These are phyloP conservation scores for Escovopsis sp. DNA, from an alignment of 2,329 filamentous ascomycete genomes.

Conservation along the genomic window DNA sequence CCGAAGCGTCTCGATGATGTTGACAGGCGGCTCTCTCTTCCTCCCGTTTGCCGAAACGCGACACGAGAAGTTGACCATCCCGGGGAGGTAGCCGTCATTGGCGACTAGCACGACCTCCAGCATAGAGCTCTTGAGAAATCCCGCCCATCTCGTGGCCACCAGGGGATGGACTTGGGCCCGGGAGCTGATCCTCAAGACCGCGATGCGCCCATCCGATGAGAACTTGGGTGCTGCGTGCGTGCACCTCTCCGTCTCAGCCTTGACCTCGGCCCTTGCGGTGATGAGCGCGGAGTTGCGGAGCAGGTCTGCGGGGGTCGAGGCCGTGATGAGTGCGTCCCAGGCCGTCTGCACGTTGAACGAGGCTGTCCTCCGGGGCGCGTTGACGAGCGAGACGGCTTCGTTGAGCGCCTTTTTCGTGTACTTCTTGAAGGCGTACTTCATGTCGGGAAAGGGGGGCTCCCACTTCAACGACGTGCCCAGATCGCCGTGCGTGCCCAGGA, in stretches of 20 bases:
- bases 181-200: conserved; percentile 46
- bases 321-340: conserved; percentile 39
- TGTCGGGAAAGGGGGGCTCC: conserved; percentile 51
- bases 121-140: conserved; percentile 40
- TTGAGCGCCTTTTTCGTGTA: conserved; percentile 49
- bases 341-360: conserved; percentile 44
- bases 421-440: conserved; percentile 42
- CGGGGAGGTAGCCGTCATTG: conserved; percentile 49
- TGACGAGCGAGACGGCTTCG: conserved; percentile 47
- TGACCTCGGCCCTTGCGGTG: conserved; percentile 41
- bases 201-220: conserved; percentile 45
- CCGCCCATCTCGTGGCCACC: conserved; percentile 53
- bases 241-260: conserved; percentile 34
- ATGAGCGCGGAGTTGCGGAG: conserved; percentile 32
- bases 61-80: conserved; percentile 53
- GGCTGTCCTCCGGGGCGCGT: conserved; percentile 49
- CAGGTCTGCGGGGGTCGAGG: conserved; percentile 35
- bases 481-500: conserved; percentile 52
- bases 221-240: conserved; percentile 50
- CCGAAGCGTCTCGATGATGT: conserved; percentile 46
- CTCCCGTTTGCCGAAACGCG: conserved; percentile 43
- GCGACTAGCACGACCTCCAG: conserved; percentile 52
- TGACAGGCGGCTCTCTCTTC: conserved; percentile 37
- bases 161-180: conserved; percentile 50
- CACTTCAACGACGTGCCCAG: conserved; percentile 51